Conservation (phyloP, 208 protist species). For the Acanthamoeba sp. region DNA sequence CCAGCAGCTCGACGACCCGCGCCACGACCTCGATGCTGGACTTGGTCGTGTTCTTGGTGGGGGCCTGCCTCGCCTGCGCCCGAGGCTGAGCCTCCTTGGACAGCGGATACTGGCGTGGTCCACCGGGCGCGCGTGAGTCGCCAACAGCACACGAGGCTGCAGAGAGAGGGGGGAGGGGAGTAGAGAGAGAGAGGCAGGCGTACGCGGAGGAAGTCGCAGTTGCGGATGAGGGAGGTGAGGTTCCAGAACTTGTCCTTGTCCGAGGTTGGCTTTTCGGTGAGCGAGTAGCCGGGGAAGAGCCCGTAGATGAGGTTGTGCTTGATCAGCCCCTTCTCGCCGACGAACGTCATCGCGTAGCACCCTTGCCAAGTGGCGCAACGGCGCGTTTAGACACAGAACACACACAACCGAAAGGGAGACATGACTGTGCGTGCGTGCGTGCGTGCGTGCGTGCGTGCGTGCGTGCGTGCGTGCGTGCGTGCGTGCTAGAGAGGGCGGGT, state of each 20-base stretch:
- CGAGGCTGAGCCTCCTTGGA: neutral
- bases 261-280: neutral
- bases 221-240: constrained; percentile 50
- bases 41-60: constrained; percentile 17
- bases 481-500: neutral
- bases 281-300: constrained; percentile 22
- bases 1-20: constrained; percentile 1
- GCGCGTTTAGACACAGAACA: too few species aligned
- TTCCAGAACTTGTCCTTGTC: constrained; percentile 40
- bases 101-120: neutral
- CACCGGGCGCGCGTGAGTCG: neutral
- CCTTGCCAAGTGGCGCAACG: neutral
- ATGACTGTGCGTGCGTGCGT: neutral
- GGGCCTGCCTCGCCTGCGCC: neutral
- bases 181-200: too few species aligned
- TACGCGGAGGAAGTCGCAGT: constrained; percentile 8
- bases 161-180: too few species aligned
- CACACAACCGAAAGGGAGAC: too few species aligned
- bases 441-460: neutral
- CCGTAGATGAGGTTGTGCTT: constrained; percentile 41
- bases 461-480: neutral
- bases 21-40: constrained; percentile 21
- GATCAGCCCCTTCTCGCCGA: neutral
- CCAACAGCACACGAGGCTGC: neutral
- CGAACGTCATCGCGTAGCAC: constrained; percentile 47